Evolutionary conservation across 192 early-diverging fungal species (phyloP), one percentile per base, ranked within the genome.

Genomic region (Gryganskiella cystojenkinii): DNA sequence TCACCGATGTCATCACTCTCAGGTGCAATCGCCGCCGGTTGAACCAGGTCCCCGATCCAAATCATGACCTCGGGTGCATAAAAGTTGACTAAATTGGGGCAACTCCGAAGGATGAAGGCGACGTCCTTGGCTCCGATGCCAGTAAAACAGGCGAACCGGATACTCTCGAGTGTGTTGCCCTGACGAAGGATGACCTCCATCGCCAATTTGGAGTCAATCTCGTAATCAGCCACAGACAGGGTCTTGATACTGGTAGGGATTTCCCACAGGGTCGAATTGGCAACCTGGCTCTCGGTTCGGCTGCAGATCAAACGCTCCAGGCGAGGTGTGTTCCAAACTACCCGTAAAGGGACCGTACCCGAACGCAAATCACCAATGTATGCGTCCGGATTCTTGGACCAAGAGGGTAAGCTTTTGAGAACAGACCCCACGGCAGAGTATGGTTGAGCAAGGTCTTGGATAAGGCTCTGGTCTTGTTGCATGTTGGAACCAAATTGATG

Each of bases 11-110:
- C n/a, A n/a, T n/a, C n/a, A n/a, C n/a, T n/a, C n/a, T n/a, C n/a
- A n/a, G n/a, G n/a, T n/a, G n/a, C 25, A 15, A 19, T 27, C 30
- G 22, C 9, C 15, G 5, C 37, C 7, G 15, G 22, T 13, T 50
- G 42, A 7, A 62, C 30, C n/a, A 71, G 54, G 35, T 71, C 69
- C 3, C 69, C 69, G 34, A 53, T 60, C 50, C 52, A 71, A n/a
- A 62, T 46, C 60, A 61, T 62, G 22, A 71, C 62, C 45, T 71
- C 69, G 1, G 69, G 69, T 11, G 60, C 69, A 46, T 22, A 71
- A 24, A 71, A 37, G 31, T 22, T 62, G 43, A 62, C 31, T 24
- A 71, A n/a, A 37, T 71, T 71, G 4, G 69, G 69, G 42, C 69
- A 71, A 0, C 24, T 27, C 20, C 59, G 61, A 30, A 71, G 42